Base-by-base conservation (phyloP, 345 rosid genomes). In the Eucalyptus erythrocorys region DNA sequence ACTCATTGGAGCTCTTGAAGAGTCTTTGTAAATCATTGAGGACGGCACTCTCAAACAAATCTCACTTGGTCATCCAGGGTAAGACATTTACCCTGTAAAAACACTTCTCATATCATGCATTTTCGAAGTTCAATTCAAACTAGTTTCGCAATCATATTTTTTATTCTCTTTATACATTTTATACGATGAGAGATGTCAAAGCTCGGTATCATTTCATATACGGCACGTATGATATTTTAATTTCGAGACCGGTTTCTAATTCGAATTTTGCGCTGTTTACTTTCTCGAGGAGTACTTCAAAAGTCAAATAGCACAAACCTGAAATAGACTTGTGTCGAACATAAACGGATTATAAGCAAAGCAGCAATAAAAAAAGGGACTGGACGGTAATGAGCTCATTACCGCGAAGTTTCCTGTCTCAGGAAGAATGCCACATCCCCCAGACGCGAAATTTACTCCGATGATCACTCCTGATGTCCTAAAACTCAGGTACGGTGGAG, bases 391-490 rank as follows among this genome's bases (percentile, higher is more conserved):
- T 22, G n/a, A 34, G 37, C 3, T 26, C 61, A 84, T 94, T 94
- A 93, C 95, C 19, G 10, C 22, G 6, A 2, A 2, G 30, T 51
- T 84, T 87, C 95, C 94, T 5, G 94, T 91, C 87, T 90, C 86
- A 6, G 92, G 90, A 61, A 94, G 95, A 85, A 94, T 93, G 48
- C 94, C 95, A 24, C 93, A 93, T n/a, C 90, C 27, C 13, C 88
- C 92, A 5, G 95, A 94, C 21, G 96, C 96, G 81, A 91, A 94
- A 85, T 94, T 94, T 82, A 94, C 59, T 9, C 94, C 94, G 3
- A 92, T 90, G 21, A 89, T 43, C 6, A 90, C 71, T 4, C 22
- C 32, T 4, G 89, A 64, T 14, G 6, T 48, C 26, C 87, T 79
- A 2, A 57, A 21, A 26, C 91, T 87, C 81, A 91, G 15, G 85